phyloP scores from a whole-genome alignment of 805 yeast species.

The Starmera dryadoides region DNA sequence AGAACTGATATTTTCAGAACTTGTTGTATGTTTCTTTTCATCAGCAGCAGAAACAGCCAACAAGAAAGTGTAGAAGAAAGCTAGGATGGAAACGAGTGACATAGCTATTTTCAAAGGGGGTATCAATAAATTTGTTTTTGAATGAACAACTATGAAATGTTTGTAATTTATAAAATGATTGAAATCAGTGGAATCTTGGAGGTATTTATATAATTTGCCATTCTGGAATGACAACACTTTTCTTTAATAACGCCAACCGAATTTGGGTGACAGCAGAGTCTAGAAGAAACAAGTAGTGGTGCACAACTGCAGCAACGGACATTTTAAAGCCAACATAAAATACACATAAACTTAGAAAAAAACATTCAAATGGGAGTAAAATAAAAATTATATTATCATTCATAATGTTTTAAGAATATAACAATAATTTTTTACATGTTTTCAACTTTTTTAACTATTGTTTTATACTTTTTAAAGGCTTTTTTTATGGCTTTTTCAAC shows the following conservation, averaged over 20 bases:
- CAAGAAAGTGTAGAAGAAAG: background rate
- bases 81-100: background rate
- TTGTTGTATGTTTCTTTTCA: conserved; percentile 19
- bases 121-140: background rate
- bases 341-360: too few species aligned
- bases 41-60: conserved; percentile 23
- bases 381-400: too few species aligned
- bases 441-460: too few species aligned
- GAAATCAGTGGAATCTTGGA: too few species aligned
- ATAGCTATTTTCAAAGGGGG: background rate
- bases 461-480: too few species aligned
- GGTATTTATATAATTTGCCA: background rate
- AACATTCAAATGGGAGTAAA: too few species aligned
- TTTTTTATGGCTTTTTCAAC: too few species aligned
- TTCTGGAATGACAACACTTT: background rate
- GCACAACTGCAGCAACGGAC: background rate
- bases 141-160: too few species aligned
- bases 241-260: background rate
- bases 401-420: too few species aligned
- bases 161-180: too few species aligned
- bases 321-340: too few species aligned
- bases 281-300: background rate
- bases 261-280: background rate
- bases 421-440: too few species aligned
- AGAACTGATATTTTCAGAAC: conserved; percentile 33